Conservation (phyloP, 2,329 filamentous ascomycete species). For the Fusarium metavorans region DNA sequence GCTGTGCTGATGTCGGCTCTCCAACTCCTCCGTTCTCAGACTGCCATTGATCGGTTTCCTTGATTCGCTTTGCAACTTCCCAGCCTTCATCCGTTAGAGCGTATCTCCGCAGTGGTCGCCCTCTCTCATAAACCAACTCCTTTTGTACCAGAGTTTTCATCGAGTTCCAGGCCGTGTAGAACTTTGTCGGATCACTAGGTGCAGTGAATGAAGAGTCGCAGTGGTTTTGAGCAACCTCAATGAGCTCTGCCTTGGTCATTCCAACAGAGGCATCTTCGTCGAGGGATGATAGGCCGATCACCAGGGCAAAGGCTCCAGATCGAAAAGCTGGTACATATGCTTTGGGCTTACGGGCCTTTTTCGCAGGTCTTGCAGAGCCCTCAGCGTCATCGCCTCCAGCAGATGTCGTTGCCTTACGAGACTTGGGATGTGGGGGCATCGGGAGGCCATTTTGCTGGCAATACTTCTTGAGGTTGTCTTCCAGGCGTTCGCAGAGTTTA, state of each 20-base stretch:
- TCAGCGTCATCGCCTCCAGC: constrained; percentile 50
- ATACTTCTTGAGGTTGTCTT: constrained; percentile 69
- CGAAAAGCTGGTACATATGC: constrained; percentile 78
- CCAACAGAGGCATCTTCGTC: constrained; percentile 64
- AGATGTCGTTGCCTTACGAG: constrained; percentile 53
- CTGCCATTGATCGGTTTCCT: constrained; percentile 59
- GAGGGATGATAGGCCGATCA: constrained; percentile 73
- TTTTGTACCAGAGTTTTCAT: constrained; percentile 82
- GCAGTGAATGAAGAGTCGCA: constrained; percentile 80
- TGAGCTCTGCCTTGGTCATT: constrained; percentile 76
- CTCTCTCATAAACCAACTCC: constrained; percentile 78
- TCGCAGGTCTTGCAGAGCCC: constrained; percentile 57
- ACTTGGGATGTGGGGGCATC: constrained; percentile 70
- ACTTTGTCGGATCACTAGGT: constrained; percentile 74
- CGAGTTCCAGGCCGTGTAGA: constrained; percentile 85
- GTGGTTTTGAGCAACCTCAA: constrained; percentile 76
- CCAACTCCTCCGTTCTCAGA: constrained; percentile 37
- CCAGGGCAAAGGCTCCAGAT: constrained; percentile 80
- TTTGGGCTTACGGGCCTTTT: constrained; percentile 71
- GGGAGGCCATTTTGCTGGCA: constrained; percentile 76
- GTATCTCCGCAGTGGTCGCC: constrained; percentile 76
- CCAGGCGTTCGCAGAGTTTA: constrained; percentile 77
- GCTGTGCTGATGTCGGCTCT: constrained; percentile 11
- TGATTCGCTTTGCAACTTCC: constrained; percentile 77
- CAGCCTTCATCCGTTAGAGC: constrained; percentile 81